Evolutionary conservation across 2,329 filamentous ascomycete species (phyloP), one percentile per base, ranked within the genome.

Genomic region (Trichoderma polysporum): DNA sequence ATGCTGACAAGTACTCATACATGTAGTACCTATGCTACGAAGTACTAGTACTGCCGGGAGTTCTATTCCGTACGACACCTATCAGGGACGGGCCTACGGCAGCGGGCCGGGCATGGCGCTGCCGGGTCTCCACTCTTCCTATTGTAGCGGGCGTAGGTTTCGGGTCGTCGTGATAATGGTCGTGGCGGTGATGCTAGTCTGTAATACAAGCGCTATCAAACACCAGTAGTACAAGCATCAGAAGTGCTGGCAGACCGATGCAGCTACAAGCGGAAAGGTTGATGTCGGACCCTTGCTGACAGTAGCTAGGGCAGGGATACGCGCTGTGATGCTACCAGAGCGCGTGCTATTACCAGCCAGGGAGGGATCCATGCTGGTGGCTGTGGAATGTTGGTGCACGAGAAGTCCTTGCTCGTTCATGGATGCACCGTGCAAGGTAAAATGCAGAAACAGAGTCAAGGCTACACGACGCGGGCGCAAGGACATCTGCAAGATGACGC

Each of bases 31-130:
- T 12, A 29, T 27, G 19, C 8, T 49, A 49, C 27, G 15, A 29
- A 27, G 4, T 39, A 60, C 45, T 1, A 25, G 33, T 22, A 25
- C 3, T 13, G 15, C 15, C 4, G n/a, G 45, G 29, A 35, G 9
- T 2, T 17, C 41, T 35, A n/a, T 35, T 27, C 15, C 29, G 31
- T 37, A 60, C 17, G 41, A 60, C 29, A 39, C 19, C 31, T 52
- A 19, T 62, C 31, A 62, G 59, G 59, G 33, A 62, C 59, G 59
- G 59, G 50, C 50, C 50, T 19, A 33, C 50, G 27, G 50, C 50
- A 53, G 8, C 50, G 50, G 50, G 22, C 59, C 59, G 45, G 15
- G 7, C 10, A 39, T 39, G 45, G 45, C 58, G 47, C 31, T 19
- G 53, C 12, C 25, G n/a, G 10, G 19, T 4, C 33, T 31, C 59